Conservation (phyloP, 1,284 basidiomycete genomes). For the Microbotryum silenes-acaulis region DNA sequence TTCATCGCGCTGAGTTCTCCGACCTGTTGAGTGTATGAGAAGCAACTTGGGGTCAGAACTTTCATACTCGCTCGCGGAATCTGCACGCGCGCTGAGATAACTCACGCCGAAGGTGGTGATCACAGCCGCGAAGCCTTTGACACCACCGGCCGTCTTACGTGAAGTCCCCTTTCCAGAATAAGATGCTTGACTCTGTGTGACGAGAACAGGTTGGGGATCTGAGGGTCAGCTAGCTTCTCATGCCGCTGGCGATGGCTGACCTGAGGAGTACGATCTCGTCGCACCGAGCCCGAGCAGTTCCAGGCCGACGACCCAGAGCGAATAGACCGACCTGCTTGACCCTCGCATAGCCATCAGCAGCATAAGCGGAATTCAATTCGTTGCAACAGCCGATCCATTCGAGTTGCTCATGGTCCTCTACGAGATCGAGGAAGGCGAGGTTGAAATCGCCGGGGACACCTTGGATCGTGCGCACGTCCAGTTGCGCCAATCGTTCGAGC, state of each 20-base stretch:
- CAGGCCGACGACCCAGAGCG: too few relatives aligned
- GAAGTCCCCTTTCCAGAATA: not conserved
- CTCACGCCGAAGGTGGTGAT: slow-evolving; percentile 62
- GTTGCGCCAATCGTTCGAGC: slow-evolving; percentile 37
- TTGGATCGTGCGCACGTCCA: slow-evolving; percentile 56
- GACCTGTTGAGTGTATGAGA: slow-evolving; percentile 37
- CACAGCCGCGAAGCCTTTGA: slow-evolving; percentile 23
- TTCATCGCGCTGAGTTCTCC: slow-evolving; percentile 79
- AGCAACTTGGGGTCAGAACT: too few relatives aligned
- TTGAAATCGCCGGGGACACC: slow-evolving; percentile 74
- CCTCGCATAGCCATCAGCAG: slow-evolving; percentile 89
- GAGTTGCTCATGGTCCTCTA: slow-evolving; percentile 66
- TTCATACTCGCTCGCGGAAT: too few relatives aligned
- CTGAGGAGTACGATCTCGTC: too few relatives aligned
- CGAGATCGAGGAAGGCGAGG: slow-evolving; percentile 58
- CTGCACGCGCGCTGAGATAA: too few relatives aligned
- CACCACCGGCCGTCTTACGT: slow-evolving; percentile 28
- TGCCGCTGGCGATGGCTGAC: not conserved
- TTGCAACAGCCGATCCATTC: slow-evolving; percentile 74
- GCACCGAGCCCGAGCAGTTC: too few relatives aligned
- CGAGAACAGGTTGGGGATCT: slow-evolving; percentile 2
- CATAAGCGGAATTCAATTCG: slow-evolving; percentile 57
- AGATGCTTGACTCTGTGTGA: not conserved
- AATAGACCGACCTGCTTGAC: slow-evolving; percentile 52
- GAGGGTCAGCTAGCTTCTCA: slow-evolving; percentile 18